These are phyloP conservation scores for Boletus edulis DNA, from an alignment of 768 basidiomycete genomes.

Conservation along the genomic window DNA sequence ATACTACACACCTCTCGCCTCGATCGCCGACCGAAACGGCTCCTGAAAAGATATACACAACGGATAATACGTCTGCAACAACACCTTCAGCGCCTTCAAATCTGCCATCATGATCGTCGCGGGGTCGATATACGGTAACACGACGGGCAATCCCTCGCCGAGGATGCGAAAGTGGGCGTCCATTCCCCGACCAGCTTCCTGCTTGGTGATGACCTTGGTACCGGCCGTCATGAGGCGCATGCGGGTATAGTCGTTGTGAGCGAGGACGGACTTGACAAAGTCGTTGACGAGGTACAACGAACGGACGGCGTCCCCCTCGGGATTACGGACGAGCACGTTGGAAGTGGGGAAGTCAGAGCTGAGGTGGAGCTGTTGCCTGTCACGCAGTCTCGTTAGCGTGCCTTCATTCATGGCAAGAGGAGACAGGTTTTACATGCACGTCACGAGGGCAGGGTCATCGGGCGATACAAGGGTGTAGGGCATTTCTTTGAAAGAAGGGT, in stretches of 20 bases:
- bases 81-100: slow-evolving; percentile 52
- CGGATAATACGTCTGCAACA: slow-evolving; percentile 82
- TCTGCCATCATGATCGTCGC: slow-evolving; percentile 58
- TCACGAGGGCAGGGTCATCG: slow-evolving; percentile 64
- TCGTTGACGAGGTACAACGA: slow-evolving; percentile 88
- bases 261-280: slow-evolving; percentile 76
- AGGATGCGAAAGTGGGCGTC: slow-evolving; percentile 72
- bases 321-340: slow-evolving; percentile 87
- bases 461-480: slow-evolving; percentile 82
- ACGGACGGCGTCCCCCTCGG: slow-evolving; percentile 64
- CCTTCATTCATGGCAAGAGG: neutral
- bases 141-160: slow-evolving; percentile 78
- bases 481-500: slow-evolving; percentile 75
- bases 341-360: slow-evolving; percentile 64
- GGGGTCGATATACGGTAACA: slow-evolving; percentile 79
- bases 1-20: slow-evolving; percentile 45
- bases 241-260: slow-evolving; percentile 78
- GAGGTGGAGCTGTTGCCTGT: slow-evolving; percentile 72
- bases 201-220: slow-evolving; percentile 88
- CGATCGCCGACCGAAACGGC: slow-evolving; percentile 54
- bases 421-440: slow-evolving; percentile 62
- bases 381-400: neutral
- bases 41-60: slow-evolving; percentile 61
- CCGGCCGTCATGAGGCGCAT: slow-evolving; percentile 91
- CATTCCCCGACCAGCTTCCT: slow-evolving; percentile 66